Evolutionary conservation across 116 monocot genomes (phyloP), one percentile per base, ranked within the genome.

Genomic region (Cymodocea nodosa): DNA sequence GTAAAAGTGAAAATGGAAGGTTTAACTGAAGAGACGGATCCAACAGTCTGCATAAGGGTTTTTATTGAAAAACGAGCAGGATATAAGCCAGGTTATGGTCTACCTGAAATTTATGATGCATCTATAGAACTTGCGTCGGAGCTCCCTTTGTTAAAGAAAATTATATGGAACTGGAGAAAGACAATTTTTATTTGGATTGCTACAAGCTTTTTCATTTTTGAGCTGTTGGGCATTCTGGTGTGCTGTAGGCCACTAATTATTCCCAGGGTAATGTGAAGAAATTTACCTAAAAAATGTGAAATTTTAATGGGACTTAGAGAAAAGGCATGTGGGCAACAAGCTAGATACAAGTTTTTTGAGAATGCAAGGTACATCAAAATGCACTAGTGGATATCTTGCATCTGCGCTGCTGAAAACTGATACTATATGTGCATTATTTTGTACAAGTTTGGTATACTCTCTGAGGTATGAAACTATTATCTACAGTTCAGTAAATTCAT

Each of bases 51-150:
- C 69, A 50, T 89, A 22, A 88, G 85, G 67, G 62, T 89, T 19
- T 64, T 77, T 36, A 70, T 98, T 18, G 76, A 91, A 74, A 83
- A 79, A 72, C 82, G 98, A 57, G 98, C 92, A 54, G 89, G 86
- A 36, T 84, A 75, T 68, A 75, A 58, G 56, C 80, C 66, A 35
- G 80, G 89, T 66, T 79, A 80, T 70, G 98, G 98, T 52, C 80
- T 98, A 50, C 98, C 98, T 23, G 89, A 98, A 80, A 88, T 98
- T 56, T 98, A 98, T 79, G 44, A 84, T 40, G 89, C 88, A n/a
- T 77, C 75, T 59, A 56, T 98, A 58, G 79, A 68, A 71, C 80
- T 98, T 20, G 79, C 84, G 67, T 86, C 82, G n/a, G 84, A 86
- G 64, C 89, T 86, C 37, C 84, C 92, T 51, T 57, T 86, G 14